Percentiles rank a stretch among this genome's conserved stretches.
These are phyloP conservation scores for Scytalidium lignicola DNA, from an alignment of 2,329 filamentous ascomycete species.

Conservation along the genomic window DNA sequence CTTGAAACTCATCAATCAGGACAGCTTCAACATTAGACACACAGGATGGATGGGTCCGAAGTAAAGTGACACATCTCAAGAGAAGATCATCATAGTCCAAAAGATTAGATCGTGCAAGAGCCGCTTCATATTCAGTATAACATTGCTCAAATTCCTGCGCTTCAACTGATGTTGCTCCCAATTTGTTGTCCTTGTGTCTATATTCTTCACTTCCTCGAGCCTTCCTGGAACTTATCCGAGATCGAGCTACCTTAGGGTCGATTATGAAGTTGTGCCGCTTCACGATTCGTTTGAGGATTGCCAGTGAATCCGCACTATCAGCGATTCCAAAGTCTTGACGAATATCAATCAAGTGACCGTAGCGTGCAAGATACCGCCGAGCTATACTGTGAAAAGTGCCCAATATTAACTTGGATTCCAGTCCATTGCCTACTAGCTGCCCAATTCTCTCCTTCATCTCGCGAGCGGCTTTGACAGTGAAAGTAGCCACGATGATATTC, in stretches of 20 bases:
- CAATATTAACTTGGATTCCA: conserved; percentile 72
- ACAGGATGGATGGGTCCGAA: conserved; percentile 68
- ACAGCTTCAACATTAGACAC: conserved; percentile 88
- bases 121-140: conserved; percentile 72
- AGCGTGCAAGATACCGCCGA: conserved; percentile 74
- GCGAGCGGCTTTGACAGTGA: conserved; percentile 88
- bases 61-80: conserved; percentile 73
- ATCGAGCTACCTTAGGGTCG: conserved; percentile 65
- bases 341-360: conserved; percentile 80
- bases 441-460: conserved; percentile 92
- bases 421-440: conserved; percentile 70
- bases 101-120: conserved; percentile 70
- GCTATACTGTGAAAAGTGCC: conserved; percentile 96
- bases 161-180: conserved; percentile 35
- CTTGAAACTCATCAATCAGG: conserved; percentile 95
- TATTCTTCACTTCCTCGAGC: conserved; percentile 50
- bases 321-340: conserved; percentile 84
- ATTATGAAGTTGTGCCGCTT: conserved; percentile 65
- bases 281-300: conserved; percentile 76
- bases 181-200: conserved; percentile 27
- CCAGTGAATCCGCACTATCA: conserved; percentile 73
- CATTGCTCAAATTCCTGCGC: conserved; percentile 64
- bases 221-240: conserved; percentile 69
- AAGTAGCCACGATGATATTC: conserved; percentile 92
- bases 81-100: conserved; percentile 94